Evolutionary conservation across 1,284 basidiomycete species (phyloP), one percentile per base, ranked within the genome.

Genomic region (Puccinia polysora): DNA sequence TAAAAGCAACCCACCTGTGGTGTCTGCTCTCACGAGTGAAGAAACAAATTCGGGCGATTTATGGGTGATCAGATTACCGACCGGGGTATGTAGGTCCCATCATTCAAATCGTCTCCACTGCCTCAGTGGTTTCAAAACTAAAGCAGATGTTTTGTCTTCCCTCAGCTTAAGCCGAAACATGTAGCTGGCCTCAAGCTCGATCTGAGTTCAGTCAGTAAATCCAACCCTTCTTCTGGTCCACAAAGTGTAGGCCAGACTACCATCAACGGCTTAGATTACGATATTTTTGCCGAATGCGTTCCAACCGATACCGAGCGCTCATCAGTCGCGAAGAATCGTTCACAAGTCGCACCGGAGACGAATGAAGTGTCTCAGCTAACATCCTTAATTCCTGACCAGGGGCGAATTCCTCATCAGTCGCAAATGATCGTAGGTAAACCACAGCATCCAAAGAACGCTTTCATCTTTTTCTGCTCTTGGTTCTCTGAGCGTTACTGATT

Each of bases 41-140:
- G 59, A 62, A 7, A 62, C 43, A 25, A 23, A 25, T 25, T 36
- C 43, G 7, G 38, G 20, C 14, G 59, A 62, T 23, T 62, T 62
- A 30, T 62, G 59, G 59, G 25, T 47, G 28, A 28, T 62, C 36
- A 43, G 59, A 38, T 23, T 62, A 15, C 59, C 59, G n/a, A 62
- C 18, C 36, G 38, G n/a, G 23, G 59, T 62, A 40, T n/a, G 40
- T 45, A 25, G 59, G 6, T 23, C n/a, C 20, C n/a, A 40, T 7
- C 4, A 30, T 36, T 56, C 50, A 53, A 53, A 18, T 7, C 20
- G 12, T 15, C 8, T 8, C 15, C 12, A 53, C 23, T 53, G 10
- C 12, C 23, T 25, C 50, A 53, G n/a, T n/a, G n/a, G n/a, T n/a
- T n/a, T n/a, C n/a, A n/a, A n/a, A n/a, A n/a, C n/a, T n/a, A n/a